A percentile compares a stretch with the other conserved stretches of the same genome.
Evolutionary conservation across 805 yeast genomes (phyloP).

Genomic region (Teunomyces cretensis): DNA sequence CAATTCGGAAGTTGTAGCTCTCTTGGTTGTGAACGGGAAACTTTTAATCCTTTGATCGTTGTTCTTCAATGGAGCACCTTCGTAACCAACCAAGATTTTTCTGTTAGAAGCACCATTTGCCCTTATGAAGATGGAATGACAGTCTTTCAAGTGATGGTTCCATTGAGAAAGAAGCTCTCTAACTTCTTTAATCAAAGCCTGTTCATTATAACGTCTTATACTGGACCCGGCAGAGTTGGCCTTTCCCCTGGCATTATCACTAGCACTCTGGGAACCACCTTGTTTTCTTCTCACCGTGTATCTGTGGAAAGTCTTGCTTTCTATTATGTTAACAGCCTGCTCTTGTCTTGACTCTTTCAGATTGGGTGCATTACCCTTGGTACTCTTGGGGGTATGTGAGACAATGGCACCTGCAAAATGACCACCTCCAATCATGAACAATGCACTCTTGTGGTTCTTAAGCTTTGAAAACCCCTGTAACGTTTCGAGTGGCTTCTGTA

Average conservation of each 20-base stretch:
- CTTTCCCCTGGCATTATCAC: constrained; percentile 89
- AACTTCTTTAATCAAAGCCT: constrained; percentile 77
- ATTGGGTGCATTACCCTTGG: constrained; percentile 55
- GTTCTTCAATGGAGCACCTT: constrained; percentile 49
- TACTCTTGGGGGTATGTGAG: constrained; percentile 60
- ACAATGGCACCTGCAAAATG: constrained; percentile 96
- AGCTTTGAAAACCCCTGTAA: constrained; percentile 38
- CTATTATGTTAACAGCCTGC: constrained; percentile 64
- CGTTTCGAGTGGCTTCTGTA: constrained; percentile 50
- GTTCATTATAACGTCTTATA: constrained; percentile 86
- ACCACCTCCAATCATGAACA: constrained; percentile 96
- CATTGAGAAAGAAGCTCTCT: constrained; percentile 64
- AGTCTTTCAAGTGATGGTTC: constrained; percentile 57
- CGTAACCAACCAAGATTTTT: constrained; percentile 65
- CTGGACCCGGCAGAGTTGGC: constrained; percentile 96
- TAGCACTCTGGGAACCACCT: constrained; percentile 95
- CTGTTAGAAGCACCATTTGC: constrained; percentile 75
- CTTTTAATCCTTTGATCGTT: constrained; percentile 62
- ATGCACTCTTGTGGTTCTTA: constrained; percentile 55
- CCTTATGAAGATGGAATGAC: constrained; percentile 72
- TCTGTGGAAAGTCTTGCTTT: constrained; percentile 85
- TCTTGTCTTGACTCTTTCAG: constrained; percentile 49
- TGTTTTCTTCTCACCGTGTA: constrained; percentile 96
- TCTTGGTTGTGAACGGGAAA: constrained; percentile 86
- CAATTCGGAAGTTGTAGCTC: constrained; percentile 82